Conservation (phyloP, 2,329 filamentous ascomycete species). For the Ascochyta viciae-villosae region DNA sequence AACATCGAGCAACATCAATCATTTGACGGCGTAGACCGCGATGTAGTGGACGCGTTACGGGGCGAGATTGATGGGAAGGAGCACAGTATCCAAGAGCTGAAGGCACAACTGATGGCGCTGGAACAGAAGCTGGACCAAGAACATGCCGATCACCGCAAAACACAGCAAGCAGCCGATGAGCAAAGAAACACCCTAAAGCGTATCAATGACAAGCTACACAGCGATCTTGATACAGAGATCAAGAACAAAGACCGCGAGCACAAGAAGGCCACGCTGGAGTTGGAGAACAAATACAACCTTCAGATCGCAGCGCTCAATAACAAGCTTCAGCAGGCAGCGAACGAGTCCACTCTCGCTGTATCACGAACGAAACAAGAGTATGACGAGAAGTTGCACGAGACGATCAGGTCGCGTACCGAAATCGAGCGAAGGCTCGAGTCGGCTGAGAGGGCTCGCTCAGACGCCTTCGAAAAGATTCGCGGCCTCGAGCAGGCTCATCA, state of each 20-base stretch:
- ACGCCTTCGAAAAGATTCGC: constrained; percentile 36
- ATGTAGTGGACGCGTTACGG: constrained; percentile 86
- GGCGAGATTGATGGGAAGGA: constrained; percentile 78
- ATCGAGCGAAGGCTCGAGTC: constrained; percentile 36
- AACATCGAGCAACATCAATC: constrained; percentile 85
- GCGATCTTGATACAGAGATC: constrained; percentile 72
- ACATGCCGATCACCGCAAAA: constrained; percentile 72
- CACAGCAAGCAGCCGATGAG: constrained; percentile 59
- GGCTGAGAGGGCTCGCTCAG: constrained; percentile 35
- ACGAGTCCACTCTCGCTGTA: constrained; percentile 36
- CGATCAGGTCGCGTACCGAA: constrained; percentile 32
- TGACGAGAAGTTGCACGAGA: constrained; percentile 41
- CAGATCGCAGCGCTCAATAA: constrained; percentile 48
- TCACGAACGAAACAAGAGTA: constrained; percentile 44
- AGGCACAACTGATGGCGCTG: constrained; percentile 62
- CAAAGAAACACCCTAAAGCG: constrained; percentile 64
- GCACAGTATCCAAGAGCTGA: constrained; percentile 63
- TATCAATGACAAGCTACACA: constrained; percentile 74
- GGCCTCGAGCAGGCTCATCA: constrained; percentile 36
- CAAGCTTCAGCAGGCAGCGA: constrained; percentile 42
- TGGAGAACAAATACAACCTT: constrained; percentile 58
- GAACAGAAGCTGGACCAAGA: constrained; percentile 72
- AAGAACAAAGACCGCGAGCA: constrained; percentile 55
- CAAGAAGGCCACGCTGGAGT: constrained; percentile 42
- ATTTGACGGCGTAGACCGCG: constrained; percentile 90